Evolutionary conservation across 306 rosid genomes (phyloP).

Genomic region (Calophaca sinica): DNA sequence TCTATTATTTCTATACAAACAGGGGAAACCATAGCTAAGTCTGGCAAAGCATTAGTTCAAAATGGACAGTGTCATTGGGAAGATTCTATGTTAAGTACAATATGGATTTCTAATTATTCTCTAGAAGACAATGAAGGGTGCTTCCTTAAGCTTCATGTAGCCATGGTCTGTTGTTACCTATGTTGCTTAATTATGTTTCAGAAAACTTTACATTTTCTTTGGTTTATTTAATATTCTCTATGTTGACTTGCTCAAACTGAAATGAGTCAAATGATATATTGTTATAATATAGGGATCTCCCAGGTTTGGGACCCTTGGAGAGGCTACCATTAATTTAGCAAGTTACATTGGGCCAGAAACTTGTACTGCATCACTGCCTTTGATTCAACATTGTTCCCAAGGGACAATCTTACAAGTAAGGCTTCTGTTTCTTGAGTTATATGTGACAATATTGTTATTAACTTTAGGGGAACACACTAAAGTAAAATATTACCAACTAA

Average conservation of each 20-base stretch:
- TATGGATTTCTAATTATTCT: conserved; percentile 47
- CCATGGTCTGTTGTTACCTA: conserved; percentile 47
- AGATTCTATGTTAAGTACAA: conserved; percentile 44
- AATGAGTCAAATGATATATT: too few species aligned
- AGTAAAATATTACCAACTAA: too few species aligned
- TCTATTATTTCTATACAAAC: conserved; percentile 39
- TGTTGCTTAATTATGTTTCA: conserved; percentile 19
- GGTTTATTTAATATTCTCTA: conserved; percentile 19
- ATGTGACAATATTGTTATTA: too few species aligned
- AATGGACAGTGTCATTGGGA: conserved; percentile 54
- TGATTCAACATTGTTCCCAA: conserved; percentile 44
- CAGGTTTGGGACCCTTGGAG: conserved; percentile 58
- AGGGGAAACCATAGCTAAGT: conserved; percentile 50
- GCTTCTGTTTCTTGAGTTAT: background rate
- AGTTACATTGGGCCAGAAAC: conserved; percentile 38
- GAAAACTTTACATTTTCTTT: conserved; percentile 1
- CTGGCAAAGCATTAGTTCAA: conserved; percentile 44
- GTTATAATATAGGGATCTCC: conserved; percentile 45
- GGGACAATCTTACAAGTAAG: conserved; percentile 52
- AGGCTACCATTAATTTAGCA: conserved; percentile 51
- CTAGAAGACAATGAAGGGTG: conserved; percentile 22
- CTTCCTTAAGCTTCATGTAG: conserved; percentile 50
- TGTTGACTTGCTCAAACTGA: background rate
- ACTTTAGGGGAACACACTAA: too few species aligned
- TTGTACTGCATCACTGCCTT: conserved; percentile 44